A percentile compares a stretch with the other conserved stretches of the same genome.
Evolutionary conservation across 305 asterid genomes (phyloP).

Genomic region (Fraxinus floribunda): DNA sequence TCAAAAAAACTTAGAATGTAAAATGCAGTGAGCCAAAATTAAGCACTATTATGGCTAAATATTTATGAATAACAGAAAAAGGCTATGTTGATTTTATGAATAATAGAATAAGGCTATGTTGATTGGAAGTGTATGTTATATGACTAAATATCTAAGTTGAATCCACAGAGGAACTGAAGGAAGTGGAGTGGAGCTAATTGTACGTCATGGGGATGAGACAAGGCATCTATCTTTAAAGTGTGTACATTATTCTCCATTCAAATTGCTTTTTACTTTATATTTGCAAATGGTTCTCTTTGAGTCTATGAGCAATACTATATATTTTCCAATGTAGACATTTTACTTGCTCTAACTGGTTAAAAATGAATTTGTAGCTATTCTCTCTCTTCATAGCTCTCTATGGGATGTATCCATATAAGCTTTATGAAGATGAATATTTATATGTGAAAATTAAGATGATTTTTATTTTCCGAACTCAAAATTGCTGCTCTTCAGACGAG

Average conservation of each 20-base stretch:
- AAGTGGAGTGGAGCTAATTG: conserved; percentile 68
- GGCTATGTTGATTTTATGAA: not conserved
- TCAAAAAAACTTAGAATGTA: not conserved
- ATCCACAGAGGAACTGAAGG: conserved; percentile 93
- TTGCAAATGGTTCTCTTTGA: conserved; percentile 10
- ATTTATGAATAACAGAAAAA: not conserved
- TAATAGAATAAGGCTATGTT: not conserved
- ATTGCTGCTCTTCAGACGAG: conserved; percentile 65
- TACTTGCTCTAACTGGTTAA: conserved; percentile 12
- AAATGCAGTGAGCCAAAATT: not conserved
- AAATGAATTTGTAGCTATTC: conserved; percentile 4
- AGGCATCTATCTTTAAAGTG: conserved; percentile 65
- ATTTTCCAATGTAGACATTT: not conserved
- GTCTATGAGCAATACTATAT: conserved; percentile 1
- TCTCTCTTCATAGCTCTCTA: not conserved
- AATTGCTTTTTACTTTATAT: not conserved
- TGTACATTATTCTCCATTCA: conserved; percentile 31
- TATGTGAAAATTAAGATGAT: conserved; percentile 7
- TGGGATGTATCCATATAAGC: conserved; percentile 5
- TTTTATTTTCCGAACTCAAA: conserved; percentile 21
- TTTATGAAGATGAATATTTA: not conserved
- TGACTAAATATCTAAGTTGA: conserved; percentile 26
- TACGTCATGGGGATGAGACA: conserved; percentile 66
- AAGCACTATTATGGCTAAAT: not conserved
- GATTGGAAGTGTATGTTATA: conserved; percentile 18